phyloP scores from a whole-genome alignment of 306 rosid genomes.

The Casuarina equisetifolia region DNA sequence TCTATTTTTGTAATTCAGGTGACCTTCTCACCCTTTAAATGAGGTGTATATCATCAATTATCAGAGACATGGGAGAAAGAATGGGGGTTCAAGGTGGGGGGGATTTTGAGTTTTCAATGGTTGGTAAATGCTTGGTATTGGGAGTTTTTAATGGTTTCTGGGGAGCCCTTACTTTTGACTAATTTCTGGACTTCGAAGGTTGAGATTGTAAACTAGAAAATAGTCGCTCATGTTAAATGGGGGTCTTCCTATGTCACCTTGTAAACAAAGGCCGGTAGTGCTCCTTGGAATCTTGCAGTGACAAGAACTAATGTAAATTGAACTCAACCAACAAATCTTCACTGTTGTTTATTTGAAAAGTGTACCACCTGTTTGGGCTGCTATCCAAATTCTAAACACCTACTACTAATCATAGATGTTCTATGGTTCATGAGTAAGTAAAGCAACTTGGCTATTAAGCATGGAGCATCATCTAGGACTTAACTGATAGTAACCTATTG shows the following conservation, averaged over 20 bases:
- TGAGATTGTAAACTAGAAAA: background rate
- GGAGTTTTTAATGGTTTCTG: background rate
- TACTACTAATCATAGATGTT: constrained; percentile 7
- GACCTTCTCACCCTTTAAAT: background rate
- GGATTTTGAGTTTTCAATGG: no score
- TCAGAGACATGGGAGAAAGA: background rate
- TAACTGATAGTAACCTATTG: background rate
- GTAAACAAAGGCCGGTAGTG: background rate
- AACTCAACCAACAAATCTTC: background rate
- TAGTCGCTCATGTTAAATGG: background rate
- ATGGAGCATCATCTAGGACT: background rate
- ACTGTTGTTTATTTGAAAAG: background rate
- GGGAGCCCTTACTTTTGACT: background rate
- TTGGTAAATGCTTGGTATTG: no score
- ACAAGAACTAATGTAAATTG: background rate
- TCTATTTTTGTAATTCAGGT: background rate
- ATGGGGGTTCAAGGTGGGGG: no score
- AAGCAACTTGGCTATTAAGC: background rate
- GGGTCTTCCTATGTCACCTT: background rate
- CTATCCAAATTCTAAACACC: background rate
- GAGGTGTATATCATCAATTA: background rate
- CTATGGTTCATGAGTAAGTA: background rate
- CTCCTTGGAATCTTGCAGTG: background rate
- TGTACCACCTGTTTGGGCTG: background rate
- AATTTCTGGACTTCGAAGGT: background rate